These are phyloP conservation scores for Xerocomus amazonicus DNA, from an alignment of 1,284 basidiomycete genomes.

Conservation along the genomic window DNA sequence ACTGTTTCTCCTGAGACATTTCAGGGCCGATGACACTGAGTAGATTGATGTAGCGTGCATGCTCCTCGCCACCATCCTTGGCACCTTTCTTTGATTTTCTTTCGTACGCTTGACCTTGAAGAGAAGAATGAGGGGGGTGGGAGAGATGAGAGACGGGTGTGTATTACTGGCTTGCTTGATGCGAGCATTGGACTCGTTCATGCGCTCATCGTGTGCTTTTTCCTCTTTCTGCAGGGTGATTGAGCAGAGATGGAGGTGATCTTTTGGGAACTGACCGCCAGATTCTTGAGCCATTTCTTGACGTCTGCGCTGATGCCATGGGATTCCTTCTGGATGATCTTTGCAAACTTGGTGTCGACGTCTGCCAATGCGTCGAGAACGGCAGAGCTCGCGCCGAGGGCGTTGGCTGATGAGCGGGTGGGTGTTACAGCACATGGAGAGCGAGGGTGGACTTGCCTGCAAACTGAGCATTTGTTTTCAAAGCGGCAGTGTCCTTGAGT, in stretches of 20 bases:
- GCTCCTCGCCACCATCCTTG: constrained; percentile 67
- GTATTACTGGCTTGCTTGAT: constrained; percentile 70
- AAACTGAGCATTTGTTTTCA: constrained; percentile 59
- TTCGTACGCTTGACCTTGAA: constrained; percentile 62
- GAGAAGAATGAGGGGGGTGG: constrained; percentile 2
- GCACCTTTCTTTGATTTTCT: constrained; percentile 73
- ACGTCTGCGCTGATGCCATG: constrained; percentile 61
- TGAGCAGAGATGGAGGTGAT: constrained; percentile 1
- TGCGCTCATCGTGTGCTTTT: constrained; percentile 67
- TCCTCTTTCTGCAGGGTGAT: constrained; percentile 63
- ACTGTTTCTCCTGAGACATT: constrained; percentile 77
- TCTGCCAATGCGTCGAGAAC: constrained; percentile 69
- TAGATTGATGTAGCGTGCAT: constrained; percentile 70
- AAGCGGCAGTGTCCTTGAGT: constrained; percentile 56
- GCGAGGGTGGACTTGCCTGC: constrained; percentile 45
- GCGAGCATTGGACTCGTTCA: constrained; percentile 63
- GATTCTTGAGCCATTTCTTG: constrained; percentile 81
- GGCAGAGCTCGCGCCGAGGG: constrained; percentile 56
- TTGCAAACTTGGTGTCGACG: constrained; percentile 68
- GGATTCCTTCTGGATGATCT: constrained; percentile 71
- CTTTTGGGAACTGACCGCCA: constrained; percentile 47
- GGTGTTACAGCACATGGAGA: not conserved
- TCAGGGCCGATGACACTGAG: constrained; percentile 72
- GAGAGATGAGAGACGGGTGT: not conserved
- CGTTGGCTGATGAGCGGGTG: constrained; percentile 47